phyloP scores from a whole-genome alignment of 176 grass and related monocot species.

The Raddia guianensis region DNA sequence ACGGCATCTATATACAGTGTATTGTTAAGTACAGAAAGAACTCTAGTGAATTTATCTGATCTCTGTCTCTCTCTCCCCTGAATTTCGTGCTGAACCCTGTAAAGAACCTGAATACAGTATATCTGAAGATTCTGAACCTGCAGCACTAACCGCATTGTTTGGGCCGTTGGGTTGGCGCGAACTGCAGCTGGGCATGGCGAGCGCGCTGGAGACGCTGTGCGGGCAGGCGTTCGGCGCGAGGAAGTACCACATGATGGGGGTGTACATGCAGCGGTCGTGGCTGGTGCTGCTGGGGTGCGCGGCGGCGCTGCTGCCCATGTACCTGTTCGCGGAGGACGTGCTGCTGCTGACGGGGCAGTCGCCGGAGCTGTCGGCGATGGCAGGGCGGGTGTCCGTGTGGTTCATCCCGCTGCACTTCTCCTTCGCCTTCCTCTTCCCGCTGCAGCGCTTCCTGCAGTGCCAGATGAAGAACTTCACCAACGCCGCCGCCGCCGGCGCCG shows the following conservation, averaged over 20 bases:
- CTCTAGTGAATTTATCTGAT: no score
- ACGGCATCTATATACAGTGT: no score
- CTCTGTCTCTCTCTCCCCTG: no score
- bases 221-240: slow-evolving; percentile 65
- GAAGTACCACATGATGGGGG: slow-evolving; percentile 87
- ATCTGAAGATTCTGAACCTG: not conserved
- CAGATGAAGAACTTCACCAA: slow-evolving; percentile 80
- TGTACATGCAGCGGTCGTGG: slow-evolving; percentile 98
- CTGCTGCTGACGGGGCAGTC: slow-evolving; percentile 73
- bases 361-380: slow-evolving; percentile 64
- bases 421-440: slow-evolving; percentile 89
- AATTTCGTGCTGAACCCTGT: no score
- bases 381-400: slow-evolving; percentile 68
- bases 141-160: not conserved
- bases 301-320: slow-evolving; percentile 75
- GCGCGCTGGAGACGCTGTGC: slow-evolving; percentile 69
- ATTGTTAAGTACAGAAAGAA: no score
- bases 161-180: no score
- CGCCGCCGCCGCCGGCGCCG: slow-evolving; percentile 52
- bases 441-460: slow-evolving; percentile 94
- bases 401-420: slow-evolving; percentile 97
- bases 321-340: slow-evolving; percentile 75
- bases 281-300: slow-evolving; percentile 78
- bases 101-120: no score
- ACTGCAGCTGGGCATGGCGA: slow-evolving; percentile 88